Evolutionary conservation across 164 flowering plant species (phyloP).

Genomic region (Cinnamomum micranthum): DNA sequence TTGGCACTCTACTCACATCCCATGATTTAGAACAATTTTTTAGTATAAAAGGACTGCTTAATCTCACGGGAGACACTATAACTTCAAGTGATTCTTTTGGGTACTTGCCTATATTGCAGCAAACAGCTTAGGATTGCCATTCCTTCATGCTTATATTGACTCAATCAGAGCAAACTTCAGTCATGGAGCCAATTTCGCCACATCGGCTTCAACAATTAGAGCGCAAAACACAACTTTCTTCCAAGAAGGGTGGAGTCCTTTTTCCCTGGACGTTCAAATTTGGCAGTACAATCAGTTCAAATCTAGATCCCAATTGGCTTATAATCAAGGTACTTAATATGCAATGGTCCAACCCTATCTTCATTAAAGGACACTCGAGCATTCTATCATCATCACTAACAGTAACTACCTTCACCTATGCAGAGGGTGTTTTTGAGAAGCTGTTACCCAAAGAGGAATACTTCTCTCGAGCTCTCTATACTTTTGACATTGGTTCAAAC

Average conservation of each 20-base stretch:
- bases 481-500: slow-evolving; percentile 52
- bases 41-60: too few species aligned
- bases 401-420: neutral
- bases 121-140: slow-evolving; percentile 38
- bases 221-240: slow-evolving; percentile 40
- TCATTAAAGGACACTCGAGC: neutral
- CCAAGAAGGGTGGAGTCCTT: slow-evolving; percentile 48
- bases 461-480: slow-evolving; percentile 39
- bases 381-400: too few species aligned
- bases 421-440: slow-evolving; percentile 18
- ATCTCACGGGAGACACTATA: too few species aligned
- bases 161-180: slow-evolving; percentile 55
- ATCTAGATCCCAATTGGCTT: slow-evolving; percentile 18
- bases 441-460: slow-evolving; percentile 35
- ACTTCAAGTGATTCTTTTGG: too few species aligned
- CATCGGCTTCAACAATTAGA: slow-evolving; percentile 37
- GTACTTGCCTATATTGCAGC: slow-evolving; percentile 25
- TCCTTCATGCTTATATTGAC: slow-evolving; percentile 47
- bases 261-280: slow-evolving; percentile 46
- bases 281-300: slow-evolving; percentile 38
- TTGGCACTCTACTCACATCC: too few species aligned
- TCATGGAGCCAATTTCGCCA: slow-evolving; percentile 56
- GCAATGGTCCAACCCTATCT: neutral
- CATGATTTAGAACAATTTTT: too few species aligned
- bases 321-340: neutral